phyloP scores from a whole-genome alignment of 306 rosid genomes.

The Quercus wislizeni region DNA sequence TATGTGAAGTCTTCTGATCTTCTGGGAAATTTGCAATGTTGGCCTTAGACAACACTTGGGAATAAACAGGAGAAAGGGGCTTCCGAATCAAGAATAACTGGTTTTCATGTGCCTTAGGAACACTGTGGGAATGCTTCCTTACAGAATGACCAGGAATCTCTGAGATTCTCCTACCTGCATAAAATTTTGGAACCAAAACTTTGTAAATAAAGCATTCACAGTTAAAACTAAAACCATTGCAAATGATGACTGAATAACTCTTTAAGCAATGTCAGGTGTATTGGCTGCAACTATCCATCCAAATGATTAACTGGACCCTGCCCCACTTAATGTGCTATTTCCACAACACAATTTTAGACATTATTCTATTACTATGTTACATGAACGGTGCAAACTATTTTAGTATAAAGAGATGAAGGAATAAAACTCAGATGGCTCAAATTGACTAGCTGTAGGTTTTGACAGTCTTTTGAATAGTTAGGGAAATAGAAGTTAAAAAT shows the following conservation, averaged over 20 bases:
- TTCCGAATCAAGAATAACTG: slow-evolving; percentile 38
- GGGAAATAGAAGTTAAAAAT: neutral
- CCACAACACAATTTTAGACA: neutral
- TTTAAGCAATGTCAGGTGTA: too few relatives aligned
- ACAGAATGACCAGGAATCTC: slow-evolving; percentile 29
- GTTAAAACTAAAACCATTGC: too few relatives aligned
- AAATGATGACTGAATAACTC: too few relatives aligned
- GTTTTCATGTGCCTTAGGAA: slow-evolving; percentile 25
- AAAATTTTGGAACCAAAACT: neutral
- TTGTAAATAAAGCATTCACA: neutral
- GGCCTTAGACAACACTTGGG: slow-evolving; percentile 33
- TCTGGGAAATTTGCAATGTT: slow-evolving; percentile 32
- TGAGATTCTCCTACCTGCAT: slow-evolving; percentile 38
- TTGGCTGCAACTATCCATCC: too few relatives aligned
- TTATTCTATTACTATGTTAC: neutral
- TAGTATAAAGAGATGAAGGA: neutral
- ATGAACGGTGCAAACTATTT: neutral
- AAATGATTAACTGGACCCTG: too few relatives aligned
- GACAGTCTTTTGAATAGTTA: neutral
- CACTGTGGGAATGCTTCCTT: slow-evolving; percentile 21
- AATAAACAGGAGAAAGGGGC: slow-evolving; percentile 59
- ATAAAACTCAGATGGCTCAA: neutral
- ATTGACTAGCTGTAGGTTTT: neutral
- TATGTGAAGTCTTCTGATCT: slow-evolving; percentile 18
- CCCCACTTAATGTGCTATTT: too few relatives aligned